Evolutionary conservation across 1,284 basidiomycete species (phyloP).

Genomic region (Sporisorium scitamineum): DNA sequence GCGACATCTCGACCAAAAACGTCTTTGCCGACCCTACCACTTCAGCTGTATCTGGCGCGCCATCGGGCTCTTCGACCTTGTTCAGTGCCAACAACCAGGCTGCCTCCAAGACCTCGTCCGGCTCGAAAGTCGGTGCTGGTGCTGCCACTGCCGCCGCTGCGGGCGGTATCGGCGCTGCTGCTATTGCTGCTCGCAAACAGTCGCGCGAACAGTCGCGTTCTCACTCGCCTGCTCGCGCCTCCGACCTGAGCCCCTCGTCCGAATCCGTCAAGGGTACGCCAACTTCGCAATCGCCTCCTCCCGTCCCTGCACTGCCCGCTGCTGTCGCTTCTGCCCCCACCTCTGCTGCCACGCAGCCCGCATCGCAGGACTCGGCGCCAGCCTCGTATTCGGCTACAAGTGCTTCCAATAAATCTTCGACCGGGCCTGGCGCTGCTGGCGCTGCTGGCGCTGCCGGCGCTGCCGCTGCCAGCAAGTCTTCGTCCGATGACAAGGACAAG

Average conservation of each 20-base stretch:
- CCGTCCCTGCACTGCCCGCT: conserved; percentile 42
- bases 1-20: conserved; percentile 48
- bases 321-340: conserved; percentile 3
- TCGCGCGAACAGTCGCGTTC: conserved; percentile 42
- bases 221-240: conserved; percentile 27
- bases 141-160: conserved; percentile 30
- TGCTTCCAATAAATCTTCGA: background rate
- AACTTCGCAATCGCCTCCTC: conserved; percentile 32
- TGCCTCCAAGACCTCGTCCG: conserved; percentile 8
- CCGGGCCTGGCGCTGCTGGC: conserved; percentile 7
- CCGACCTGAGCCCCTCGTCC: conserved; percentile 27
- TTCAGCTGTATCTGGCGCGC: conserved; percentile 28
- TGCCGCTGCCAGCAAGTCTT: conserved; percentile 11
- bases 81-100: conserved; percentile 25
- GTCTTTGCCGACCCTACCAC: conserved; percentile 48
- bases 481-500: conserved; percentile 15
- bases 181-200: conserved; percentile 45
- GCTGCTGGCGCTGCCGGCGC: conserved; percentile 11
- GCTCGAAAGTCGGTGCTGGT: conserved; percentile 15
- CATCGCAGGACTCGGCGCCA: conserved; percentile 12
- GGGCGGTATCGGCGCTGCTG: conserved; percentile 44
- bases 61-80: conserved; percentile 27
- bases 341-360: conserved; percentile 4
- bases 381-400: background rate
- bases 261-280: conserved; percentile 38